Evolutionary conservation across 257 asterid genomes (phyloP).

Genomic region (Solanum lignicaule): DNA sequence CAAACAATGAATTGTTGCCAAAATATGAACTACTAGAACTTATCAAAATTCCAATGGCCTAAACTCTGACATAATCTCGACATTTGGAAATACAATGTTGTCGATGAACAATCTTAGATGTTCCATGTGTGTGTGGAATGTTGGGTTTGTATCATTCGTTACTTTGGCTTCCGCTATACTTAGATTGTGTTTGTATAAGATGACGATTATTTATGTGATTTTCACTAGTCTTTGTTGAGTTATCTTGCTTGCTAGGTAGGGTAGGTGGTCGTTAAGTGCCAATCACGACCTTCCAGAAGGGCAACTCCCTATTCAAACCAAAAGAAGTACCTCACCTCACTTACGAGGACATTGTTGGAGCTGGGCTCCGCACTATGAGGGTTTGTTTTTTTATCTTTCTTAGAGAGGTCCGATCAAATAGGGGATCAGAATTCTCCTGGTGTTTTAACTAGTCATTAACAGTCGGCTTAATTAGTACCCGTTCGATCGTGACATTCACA

Average conservation of each 20-base stretch:
- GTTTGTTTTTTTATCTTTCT: neutral
- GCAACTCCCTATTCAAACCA: neutral
- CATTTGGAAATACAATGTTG: neutral
- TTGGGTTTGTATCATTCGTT: neutral
- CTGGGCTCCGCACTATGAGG: neutral
- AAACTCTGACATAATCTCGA: neutral
- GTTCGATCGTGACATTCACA: neutral
- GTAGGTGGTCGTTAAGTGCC: neutral
- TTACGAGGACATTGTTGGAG: neutral
- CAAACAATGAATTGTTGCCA: constrained; percentile 35
- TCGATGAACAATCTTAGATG: neutral
- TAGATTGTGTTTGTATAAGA: neutral
- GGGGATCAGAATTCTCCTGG: rapidly evolving
- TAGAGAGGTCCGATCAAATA: neutral
- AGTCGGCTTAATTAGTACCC: neutral
- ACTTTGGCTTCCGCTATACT: neutral
- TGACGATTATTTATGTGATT: neutral
- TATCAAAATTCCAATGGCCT: neutral
- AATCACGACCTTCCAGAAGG: neutral
- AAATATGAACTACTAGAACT: neutral
- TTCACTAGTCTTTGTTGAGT: neutral
- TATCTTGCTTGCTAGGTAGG: neutral
- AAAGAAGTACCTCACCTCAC: neutral
- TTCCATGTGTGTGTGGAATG: neutral
- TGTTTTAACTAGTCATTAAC: neutral